Percentiles rank a stretch among this genome's conserved stretches.
These are phyloP conservation scores for Lepiota venenata DNA, from an alignment of 768 basidiomycete species.

Conservation along the genomic window DNA sequence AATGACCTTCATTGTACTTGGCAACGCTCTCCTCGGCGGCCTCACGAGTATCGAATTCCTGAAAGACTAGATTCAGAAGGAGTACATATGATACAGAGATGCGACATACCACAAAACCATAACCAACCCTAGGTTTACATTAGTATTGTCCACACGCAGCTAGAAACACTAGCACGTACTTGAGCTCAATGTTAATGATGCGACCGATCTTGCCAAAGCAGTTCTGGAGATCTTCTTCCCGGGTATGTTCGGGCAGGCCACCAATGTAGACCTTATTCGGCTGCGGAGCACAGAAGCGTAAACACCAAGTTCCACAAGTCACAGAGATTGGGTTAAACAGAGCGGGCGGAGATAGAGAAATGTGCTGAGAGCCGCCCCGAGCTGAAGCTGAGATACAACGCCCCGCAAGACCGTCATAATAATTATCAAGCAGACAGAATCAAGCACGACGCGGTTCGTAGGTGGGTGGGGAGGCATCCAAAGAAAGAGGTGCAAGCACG, in stretches of 20 bases:
- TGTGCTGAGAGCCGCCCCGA: constrained; percentile 8
- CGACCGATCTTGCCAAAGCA: constrained; percentile 85
- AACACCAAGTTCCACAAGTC: constrained; percentile 55
- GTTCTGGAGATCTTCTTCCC: constrained; percentile 78
- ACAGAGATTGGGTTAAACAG: constrained; percentile 43
- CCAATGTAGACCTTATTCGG: constrained; percentile 94
- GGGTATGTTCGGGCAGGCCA: constrained; percentile 83
- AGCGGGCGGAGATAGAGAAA: constrained; percentile 28
- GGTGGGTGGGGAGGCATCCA: constrained; percentile 12
- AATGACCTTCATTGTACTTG: constrained; percentile 86
- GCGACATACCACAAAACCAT: constrained; percentile 81
- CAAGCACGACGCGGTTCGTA: constrained; percentile 18
- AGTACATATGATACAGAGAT: background rate
- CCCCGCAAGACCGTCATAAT: constrained; percentile 16
- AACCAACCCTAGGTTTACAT: constrained; percentile 58
- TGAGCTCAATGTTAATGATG: constrained; percentile 76
- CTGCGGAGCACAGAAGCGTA: constrained; percentile 65
- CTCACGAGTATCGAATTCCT: constrained; percentile 83
- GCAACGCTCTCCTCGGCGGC: constrained; percentile 86
- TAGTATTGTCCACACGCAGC: constrained; percentile 12
- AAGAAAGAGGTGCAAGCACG: constrained; percentile 33
- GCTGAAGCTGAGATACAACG: constrained; percentile 12
- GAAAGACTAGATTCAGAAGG: constrained; percentile 1
- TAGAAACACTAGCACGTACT: constrained; percentile 46
- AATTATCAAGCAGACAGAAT: constrained; percentile 25